phyloP scores from a whole-genome alignment of 108 stramenopile species.

The Bacterosira constricta region DNA sequence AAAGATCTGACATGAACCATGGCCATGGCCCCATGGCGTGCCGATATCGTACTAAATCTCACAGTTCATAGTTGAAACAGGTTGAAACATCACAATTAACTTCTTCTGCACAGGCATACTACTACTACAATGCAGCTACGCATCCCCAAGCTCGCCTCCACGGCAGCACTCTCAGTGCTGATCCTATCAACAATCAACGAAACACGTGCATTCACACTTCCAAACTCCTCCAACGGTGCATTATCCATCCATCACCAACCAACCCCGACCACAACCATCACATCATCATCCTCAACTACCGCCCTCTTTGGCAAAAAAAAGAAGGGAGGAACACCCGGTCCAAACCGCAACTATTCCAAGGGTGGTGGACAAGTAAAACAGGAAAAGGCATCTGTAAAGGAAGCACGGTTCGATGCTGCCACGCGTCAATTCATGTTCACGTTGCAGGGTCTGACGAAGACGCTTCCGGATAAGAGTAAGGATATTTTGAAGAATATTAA shows the following conservation, averaged over 20 bases:
- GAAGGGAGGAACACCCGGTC: conserved; percentile 27
- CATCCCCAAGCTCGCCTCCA: neutral
- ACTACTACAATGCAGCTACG: too few species aligned
- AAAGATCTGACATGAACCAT: too few species aligned
- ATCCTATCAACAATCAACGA: neutral
- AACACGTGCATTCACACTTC: neutral
- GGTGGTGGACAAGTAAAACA: conserved; percentile 49
- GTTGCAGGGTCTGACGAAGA: conserved; percentile 76
- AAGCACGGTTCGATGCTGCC: conserved; percentile 88
- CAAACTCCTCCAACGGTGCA: neutral
- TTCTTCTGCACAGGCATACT: too few species aligned
- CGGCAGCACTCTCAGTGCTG: neutral
- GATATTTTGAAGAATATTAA: conserved; percentile 87
- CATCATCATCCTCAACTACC: neutral
- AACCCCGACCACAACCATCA: neutral
- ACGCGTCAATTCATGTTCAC: conserved; percentile 92
- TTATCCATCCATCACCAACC: neutral
- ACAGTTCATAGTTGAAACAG: too few species aligned
- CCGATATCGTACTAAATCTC: too few species aligned
- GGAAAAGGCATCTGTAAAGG: conserved; percentile 81
- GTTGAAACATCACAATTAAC: too few species aligned
- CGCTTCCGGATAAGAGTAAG: conserved; percentile 84
- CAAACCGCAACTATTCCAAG: conserved; percentile 33
- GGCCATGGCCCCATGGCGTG: too few species aligned
- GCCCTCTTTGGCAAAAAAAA: conserved; percentile 35